Base-by-base conservation (phyloP, 2,329 filamentous ascomycete species). In the Thielaviopsis punctulata region DNA sequence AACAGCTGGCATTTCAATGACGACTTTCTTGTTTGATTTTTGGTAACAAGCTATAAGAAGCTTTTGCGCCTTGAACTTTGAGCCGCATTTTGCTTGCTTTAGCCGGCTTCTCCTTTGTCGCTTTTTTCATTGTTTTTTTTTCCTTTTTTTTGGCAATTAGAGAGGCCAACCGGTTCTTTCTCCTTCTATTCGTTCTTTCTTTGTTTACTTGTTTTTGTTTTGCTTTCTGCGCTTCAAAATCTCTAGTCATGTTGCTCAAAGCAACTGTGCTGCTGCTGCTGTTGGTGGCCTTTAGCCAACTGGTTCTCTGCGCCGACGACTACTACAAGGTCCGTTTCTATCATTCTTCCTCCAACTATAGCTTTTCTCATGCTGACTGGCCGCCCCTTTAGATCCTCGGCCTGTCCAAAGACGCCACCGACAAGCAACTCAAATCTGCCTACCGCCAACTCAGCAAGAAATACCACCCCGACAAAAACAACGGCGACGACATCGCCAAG, bases 401-500 rank as follows among this genome's bases (percentile, higher is more conserved):
- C 52, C 69, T 98, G 57, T 77, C 82, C 62, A 87, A 79, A 62
- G 73, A 82, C 55, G 90, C 90, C 15, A 82, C 79, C 46, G 88
- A 95, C 51, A 81, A 82, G 62, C 84, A 96, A 61, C 83, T 98
- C 64, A 98, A 98, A 68, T 84, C 85, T 45, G 89, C 92, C 21
- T 98, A 98, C 68, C 80, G 89, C 55, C 82, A 80, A 55, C 73
- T 98, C 10, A 93, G 86, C 71, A 96, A 96, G 68, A 94, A 93
- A 65, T 95, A 77, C 66, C 92, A 98, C 63, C 92, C 92, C 3
- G 92, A 98, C 68, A 98, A 98, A 76, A 96, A 96, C 61, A 92
- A 86, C 53, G 82, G 81, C 58, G 82, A 95, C 64, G 72, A 85
- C 15, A 73, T 78, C 4, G 90, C 89, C 33, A 80, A 90, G 59